These are phyloP conservation scores for Syncephalastrum sp. DNA, from an alignment of 371 early-diverging fungal genomes.

Conservation along the genomic window DNA sequence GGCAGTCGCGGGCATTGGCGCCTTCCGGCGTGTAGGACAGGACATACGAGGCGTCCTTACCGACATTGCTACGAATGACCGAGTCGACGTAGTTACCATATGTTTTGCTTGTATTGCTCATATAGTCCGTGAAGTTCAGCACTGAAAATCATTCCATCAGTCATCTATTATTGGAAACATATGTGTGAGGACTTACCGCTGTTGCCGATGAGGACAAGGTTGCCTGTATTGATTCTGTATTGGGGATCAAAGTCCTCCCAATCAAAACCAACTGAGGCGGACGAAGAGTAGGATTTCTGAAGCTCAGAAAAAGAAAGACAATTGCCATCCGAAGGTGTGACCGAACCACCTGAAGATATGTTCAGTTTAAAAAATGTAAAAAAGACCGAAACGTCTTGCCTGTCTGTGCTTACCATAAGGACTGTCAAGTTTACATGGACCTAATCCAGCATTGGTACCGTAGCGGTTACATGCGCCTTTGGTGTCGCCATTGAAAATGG, in stretches of 20 bases:
- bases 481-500: slow-evolving; percentile 50
- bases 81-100: slow-evolving; percentile 33
- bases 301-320: slow-evolving; percentile 38
- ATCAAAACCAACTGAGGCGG: slow-evolving; percentile 29
- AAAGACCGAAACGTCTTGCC: slow-evolving; percentile 10
- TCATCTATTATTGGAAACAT: neutral
- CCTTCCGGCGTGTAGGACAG: slow-evolving; percentile 32
- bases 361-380: slow-evolving; percentile 2
- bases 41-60: slow-evolving; percentile 48
- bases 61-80: slow-evolving; percentile 25
- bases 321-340: slow-evolving; percentile 22
- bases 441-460: slow-evolving; percentile 21
- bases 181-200: slow-evolving; percentile 30
- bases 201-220: slow-evolving; percentile 44
- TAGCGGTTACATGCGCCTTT: slow-evolving; percentile 25
- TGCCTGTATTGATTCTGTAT: slow-evolving; percentile 8
- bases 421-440: slow-evolving; percentile 33
- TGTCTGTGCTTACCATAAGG: slow-evolving; percentile 43
- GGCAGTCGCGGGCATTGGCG: slow-evolving; percentile 38
- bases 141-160: slow-evolving; percentile 14
- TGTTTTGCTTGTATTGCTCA: slow-evolving; percentile 8
- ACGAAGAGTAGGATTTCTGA: slow-evolving; percentile 16
- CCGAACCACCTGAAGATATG: slow-evolving; percentile 22
- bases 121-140: slow-evolving; percentile 32
- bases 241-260: slow-evolving; percentile 39